A percentile compares a stretch with the other conserved stretches of the same genome.
These are phyloP conservation scores for Aspergillus phoenicis DNA, from an alignment of 2,329 filamentous ascomycete genomes.

Conservation along the genomic window DNA sequence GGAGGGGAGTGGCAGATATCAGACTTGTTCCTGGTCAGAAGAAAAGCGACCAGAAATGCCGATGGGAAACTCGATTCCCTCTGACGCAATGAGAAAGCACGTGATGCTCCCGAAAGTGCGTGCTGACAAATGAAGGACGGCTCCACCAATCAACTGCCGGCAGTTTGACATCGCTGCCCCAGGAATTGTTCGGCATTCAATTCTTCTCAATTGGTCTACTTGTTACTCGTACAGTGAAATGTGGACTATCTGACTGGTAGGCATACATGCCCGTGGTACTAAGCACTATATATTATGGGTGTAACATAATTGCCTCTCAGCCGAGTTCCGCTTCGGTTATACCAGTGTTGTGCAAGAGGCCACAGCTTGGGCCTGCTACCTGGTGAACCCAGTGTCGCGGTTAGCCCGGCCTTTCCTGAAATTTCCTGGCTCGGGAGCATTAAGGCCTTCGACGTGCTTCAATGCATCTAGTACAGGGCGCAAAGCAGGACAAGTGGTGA, in stretches of 20 bases:
- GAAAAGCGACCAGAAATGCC: neutral
- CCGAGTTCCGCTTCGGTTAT: neutral
- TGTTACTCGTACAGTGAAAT: neutral
- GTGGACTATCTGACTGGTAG: neutral
- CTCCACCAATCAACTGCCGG: conserved; percentile 26
- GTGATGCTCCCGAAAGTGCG: conserved; percentile 20
- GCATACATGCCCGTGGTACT: neutral
- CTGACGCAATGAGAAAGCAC: conserved; percentile 38
- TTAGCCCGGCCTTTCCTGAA: neutral
- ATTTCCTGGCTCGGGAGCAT: too few relatives aligned
- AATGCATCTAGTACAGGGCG: neutral
- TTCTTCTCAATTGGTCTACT: neutral
- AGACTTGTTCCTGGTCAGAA: neutral
- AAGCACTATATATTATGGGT: neutral
- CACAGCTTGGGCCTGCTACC: neutral
- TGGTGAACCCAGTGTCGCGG: neutral
- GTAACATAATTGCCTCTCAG: neutral
- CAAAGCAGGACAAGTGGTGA: neutral
- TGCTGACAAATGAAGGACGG: conserved; percentile 33
- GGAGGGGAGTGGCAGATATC: neutral
- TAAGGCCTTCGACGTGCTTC: too few relatives aligned
- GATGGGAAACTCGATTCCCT: conserved; percentile 17
- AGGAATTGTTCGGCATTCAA: neutral
- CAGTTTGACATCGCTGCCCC: conserved; percentile 21
- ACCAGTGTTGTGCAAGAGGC: neutral